Base-by-base conservation (phyloP, 306 rosid species). In the Cucurbita moschata region DNA sequence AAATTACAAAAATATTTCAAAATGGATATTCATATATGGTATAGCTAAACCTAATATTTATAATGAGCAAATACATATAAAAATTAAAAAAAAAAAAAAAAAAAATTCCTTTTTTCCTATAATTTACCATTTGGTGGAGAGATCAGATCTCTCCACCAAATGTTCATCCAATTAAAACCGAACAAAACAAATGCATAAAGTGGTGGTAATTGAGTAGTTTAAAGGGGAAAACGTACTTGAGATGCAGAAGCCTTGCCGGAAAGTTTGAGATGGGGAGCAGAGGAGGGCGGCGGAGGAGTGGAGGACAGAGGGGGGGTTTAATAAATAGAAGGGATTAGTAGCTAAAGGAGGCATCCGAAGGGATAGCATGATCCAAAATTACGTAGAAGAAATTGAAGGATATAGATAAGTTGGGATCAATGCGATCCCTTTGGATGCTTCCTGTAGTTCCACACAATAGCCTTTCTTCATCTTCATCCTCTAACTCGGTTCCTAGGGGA, bases 371-470 rank as follows among this genome's bases (percentile, higher is more conserved):
- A 70, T 70, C 74, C 74, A 15, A 70, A 70, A 70, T 70, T 70
- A 70, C 44, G 38, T 21, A 43, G 26, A 66, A 19, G n/a, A 40
- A 64, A 42, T 0, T 8, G 4, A 12, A 37, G 1, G 13, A 3
- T 14, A 18, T 43, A 67, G 46, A 69, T 47, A 69, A 49, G 58
- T 69, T 69, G 58, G 59, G 74, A 69, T 69, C 74, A 69, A 82
- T 82, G 85, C 85, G 85, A 82, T 82, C 85, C 85, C 85, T 82
- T 82, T 82, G 85, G 85, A 82, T 82, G 44, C 74, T 69, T 69
- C 74, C 74, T 69, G 15, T 50, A 69, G 74, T 69, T 69, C 59
- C 74, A 69, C 16, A 50, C 11, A 30, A 69, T 69, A 23, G 9
- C 47, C 11, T 35, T 42, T 8, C 46, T 19, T 69, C 42, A 69